Evolutionary conservation across 192 early-diverging fungal genomes (phyloP).

Genomic region (Funneliformis geosporum): DNA sequence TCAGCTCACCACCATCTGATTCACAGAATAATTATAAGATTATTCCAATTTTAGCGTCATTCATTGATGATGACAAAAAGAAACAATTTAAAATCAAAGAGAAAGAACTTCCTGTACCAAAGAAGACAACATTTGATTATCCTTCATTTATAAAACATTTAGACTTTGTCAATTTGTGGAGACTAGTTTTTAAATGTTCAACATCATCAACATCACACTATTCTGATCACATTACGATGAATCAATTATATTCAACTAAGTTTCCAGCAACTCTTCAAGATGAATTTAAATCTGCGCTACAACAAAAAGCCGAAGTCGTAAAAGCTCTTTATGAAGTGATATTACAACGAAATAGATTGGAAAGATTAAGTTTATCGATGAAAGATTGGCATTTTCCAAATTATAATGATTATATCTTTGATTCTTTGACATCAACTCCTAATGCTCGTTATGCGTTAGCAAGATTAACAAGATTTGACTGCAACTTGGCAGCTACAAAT

Average conservation of each 20-base stretch:
- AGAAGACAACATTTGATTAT: neutral
- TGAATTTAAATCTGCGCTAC: neutral
- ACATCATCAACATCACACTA: neutral
- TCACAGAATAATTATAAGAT: neutral
- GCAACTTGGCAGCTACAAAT: neutral
- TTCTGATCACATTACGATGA: neutral
- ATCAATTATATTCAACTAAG: neutral
- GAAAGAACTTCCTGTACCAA: neutral
- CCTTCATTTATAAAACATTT: neutral
- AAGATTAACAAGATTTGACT: neutral
- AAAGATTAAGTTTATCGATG: neutral
- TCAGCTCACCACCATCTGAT: neutral
- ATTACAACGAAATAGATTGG: neutral
- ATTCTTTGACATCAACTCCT: neutral
- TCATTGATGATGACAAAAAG: neutral
- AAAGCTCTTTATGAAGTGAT: neutral
- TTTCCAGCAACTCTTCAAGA: neutral
- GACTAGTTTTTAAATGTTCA: neutral
- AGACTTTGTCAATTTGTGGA: neutral
- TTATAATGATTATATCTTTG: neutral
- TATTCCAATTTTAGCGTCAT: neutral
- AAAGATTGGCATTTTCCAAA: neutral
- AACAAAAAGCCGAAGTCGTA: neutral
- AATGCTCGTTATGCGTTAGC: neutral
- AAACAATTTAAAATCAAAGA: neutral